These are phyloP conservation scores for Stachybotrys chartarum DNA, from an alignment of 2,329 filamentous ascomycete genomes.

Conservation along the genomic window DNA sequence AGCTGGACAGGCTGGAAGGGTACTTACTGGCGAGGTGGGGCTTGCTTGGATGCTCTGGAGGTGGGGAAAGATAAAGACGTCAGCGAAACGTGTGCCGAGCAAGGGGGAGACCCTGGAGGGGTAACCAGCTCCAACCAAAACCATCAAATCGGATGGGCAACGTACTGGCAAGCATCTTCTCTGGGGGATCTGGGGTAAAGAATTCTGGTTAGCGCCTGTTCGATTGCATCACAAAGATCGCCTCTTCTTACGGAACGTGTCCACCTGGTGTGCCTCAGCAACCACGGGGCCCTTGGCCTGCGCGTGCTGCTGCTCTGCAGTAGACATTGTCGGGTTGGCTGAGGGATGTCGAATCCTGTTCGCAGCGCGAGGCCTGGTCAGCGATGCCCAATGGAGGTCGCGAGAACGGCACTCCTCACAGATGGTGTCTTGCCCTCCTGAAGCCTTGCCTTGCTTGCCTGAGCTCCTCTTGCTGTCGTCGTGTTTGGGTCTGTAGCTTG, in stretches of 20 bases:
- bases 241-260: conserved; percentile 57
- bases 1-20: conserved; percentile 2
- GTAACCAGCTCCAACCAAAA: not conserved
- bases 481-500: too few species aligned
- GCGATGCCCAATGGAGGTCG: not conserved
- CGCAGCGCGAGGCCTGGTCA: not conserved
- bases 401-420: too few species aligned
- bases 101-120: not conserved
- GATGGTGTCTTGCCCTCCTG: too few species aligned
- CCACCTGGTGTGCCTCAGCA: conserved; percentile 67
- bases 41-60: conserved; percentile 60
- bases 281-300: conserved; percentile 50
- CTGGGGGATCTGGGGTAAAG: conserved; percentile 45
- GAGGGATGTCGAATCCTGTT: not conserved
- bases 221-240: not conserved
- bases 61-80: conserved; percentile 14
- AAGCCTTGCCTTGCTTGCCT: too few species aligned
- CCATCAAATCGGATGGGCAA: conserved; percentile 5
- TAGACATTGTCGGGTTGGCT: not conserved
- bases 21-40: conserved; percentile 58
- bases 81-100: not conserved
- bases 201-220: conserved; percentile 9
- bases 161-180: conserved; percentile 63
- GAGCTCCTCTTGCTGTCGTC: too few species aligned
- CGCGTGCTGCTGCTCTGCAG: conserved; percentile 15